phyloP scores from a whole-genome alignment of 1,284 basidiomycete genomes.

The Trametes pubescens region DNA sequence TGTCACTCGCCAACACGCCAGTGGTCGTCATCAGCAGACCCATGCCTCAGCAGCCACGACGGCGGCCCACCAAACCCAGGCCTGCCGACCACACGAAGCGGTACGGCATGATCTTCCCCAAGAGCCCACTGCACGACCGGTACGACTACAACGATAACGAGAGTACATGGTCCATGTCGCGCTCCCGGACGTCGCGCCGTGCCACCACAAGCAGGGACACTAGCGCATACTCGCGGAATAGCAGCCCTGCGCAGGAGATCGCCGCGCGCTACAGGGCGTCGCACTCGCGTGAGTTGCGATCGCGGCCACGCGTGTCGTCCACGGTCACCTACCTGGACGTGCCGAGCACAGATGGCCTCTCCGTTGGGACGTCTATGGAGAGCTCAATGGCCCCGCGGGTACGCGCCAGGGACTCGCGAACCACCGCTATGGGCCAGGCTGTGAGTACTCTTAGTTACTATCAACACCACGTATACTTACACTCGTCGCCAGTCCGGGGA shows the following conservation, averaged over 20 bases:
- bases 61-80: slow-evolving; percentile 13
- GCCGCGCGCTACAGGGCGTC: slow-evolving; percentile 33
- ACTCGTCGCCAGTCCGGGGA: slow-evolving; percentile 47
- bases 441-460: slow-evolving; percentile 41
- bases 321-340: slow-evolving; percentile 26
- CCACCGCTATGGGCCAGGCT: slow-evolving; percentile 48
- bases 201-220: slow-evolving; percentile 17
- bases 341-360: slow-evolving; percentile 9
- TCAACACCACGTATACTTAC: background rate
- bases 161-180: slow-evolving; percentile 35
- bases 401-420: slow-evolving; percentile 42
- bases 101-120: slow-evolving; percentile 28
- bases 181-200: slow-evolving; percentile 26
- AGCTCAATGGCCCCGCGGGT: slow-evolving; percentile 24
- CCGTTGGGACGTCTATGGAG: slow-evolving; percentile 20
- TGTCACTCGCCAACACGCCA: slow-evolving; percentile 31
- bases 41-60: slow-evolving; percentile 29
- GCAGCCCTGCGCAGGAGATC: slow-evolving; percentile 35
- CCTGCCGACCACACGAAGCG: slow-evolving; percentile 25
- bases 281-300: slow-evolving; percentile 14
- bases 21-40: slow-evolving; percentile 29
- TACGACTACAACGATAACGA: slow-evolving; percentile 26
- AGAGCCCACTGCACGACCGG: slow-evolving; percentile 19
- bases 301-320: slow-evolving; percentile 18
- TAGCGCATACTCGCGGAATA: slow-evolving; percentile 24